Base-by-base conservation (phyloP, 495 filamentous ascomycete species). In the Talaromyces proteolyticus region DNA sequence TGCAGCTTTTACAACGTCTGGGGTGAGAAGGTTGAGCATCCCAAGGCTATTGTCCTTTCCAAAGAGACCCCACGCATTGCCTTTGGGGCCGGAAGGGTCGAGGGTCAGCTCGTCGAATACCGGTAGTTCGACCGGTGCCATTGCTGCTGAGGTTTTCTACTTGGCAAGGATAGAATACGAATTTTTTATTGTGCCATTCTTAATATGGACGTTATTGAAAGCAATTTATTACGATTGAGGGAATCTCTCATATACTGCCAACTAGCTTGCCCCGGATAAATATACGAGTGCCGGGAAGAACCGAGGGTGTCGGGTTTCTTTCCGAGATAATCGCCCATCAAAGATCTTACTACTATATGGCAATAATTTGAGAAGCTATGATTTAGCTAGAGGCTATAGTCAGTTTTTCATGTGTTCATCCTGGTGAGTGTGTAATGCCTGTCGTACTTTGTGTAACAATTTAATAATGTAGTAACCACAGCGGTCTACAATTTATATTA, bases 1-100 rank as follows among this genome's bases (percentile, higher is more conserved):
- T 44, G 58, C 58, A 5, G 78, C 78, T 12, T 70, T 64, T 0
- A 76, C 67, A 0, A 75, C 66, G 11, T 67, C 61, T 0, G 71
- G 69, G 0, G 72, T 81, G 16, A 81, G 65, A 8, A 71, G 64
- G 53, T 79, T 79, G 20, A 81, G 65, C 54, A 68, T 73, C 6
- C 77, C 77, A 7, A 78, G 62, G 14, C 71, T 61, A 53, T 76
- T 70, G 18, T 58, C 39, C 4, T 58, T 43, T 4, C 75, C 74
- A 51, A 66, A 78, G 6, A 73, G 66, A 12, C 74, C 74, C 76
- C 76, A 80, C 18, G 75, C 70, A 55, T 75, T 75, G 14, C 73
- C 72, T 21, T 57, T 63, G 7, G 76, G 75, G 7, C 69, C 74
- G 26, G 45, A 42, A 26, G 61, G 63, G 52, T 70, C 61, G 18